Conservation (phyloP, 352 stramenopile genomes). For the Phytophthora syringae region DNA sequence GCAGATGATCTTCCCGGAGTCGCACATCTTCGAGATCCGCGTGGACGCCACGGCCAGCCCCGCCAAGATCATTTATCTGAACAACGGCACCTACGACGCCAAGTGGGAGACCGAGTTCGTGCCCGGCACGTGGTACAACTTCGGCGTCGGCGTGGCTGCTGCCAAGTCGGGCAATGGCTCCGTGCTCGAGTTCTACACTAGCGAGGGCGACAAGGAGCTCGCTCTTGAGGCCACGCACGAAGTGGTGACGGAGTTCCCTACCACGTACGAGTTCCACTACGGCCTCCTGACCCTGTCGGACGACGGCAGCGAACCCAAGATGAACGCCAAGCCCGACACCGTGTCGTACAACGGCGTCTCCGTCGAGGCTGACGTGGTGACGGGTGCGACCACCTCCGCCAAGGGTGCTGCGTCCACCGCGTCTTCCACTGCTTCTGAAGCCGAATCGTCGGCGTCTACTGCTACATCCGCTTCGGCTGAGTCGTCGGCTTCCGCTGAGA, state of each 20-base stretch:
- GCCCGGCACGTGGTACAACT: constrained; percentile 69
- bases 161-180: constrained; percentile 25
- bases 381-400: constrained; percentile 24
- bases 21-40: constrained; percentile 63
- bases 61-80: constrained; percentile 60
- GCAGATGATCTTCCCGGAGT: constrained; percentile 69
- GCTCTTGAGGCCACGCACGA: constrained; percentile 43
- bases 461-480: too few species aligned
- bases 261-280: constrained; percentile 49
- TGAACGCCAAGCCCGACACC: constrained; percentile 45
- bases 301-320: constrained; percentile 41
- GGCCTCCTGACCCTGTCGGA: constrained; percentile 54
- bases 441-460: neutral
- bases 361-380: constrained; percentile 35
- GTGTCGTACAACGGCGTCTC: constrained; percentile 55
- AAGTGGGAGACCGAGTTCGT: constrained; percentile 60
- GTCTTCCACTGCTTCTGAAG: constrained; percentile 7
- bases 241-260: constrained; percentile 29
- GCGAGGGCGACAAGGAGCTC: constrained; percentile 44
- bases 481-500: neutral
- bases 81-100: constrained; percentile 46
- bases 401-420: constrained; percentile 26
- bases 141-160: constrained; percentile 51
- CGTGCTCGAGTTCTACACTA: constrained; percentile 59
- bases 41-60: constrained; percentile 50